phyloP scores from a whole-genome alignment of 768 basidiomycete genomes.

The Boletellus ananas region DNA sequence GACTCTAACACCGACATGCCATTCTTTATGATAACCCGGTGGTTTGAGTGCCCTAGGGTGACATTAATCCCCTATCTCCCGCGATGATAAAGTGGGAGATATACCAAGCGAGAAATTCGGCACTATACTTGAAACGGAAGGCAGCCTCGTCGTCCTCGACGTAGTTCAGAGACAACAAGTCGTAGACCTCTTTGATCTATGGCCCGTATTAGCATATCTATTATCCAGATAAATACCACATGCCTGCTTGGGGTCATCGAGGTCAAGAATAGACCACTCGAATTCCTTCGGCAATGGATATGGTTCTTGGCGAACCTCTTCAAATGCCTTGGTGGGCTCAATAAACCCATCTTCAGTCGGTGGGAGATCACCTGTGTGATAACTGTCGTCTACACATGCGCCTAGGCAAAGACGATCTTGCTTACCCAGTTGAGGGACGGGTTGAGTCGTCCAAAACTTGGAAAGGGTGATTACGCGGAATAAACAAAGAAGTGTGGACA shows the following conservation, averaged over 20 bases:
- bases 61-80: neutral
- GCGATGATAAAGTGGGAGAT: slow-evolving; percentile 8
- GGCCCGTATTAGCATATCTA: slow-evolving; percentile 1
- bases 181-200: slow-evolving; percentile 88
- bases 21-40: slow-evolving; percentile 89
- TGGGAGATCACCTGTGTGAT: slow-evolving; percentile 51
- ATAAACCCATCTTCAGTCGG: slow-evolving; percentile 82
- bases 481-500: neutral
- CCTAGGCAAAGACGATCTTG: neutral
- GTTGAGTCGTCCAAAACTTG: slow-evolving; percentile 97
- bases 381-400: neutral
- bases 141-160: slow-evolving; percentile 95
- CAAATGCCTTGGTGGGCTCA: slow-evolving; percentile 70
- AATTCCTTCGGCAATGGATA: slow-evolving; percentile 89
- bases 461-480: slow-evolving; percentile 5
- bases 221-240: neutral
- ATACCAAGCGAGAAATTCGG: slow-evolving; percentile 91
- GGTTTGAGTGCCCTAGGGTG: slow-evolving; percentile 82
- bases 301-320: slow-evolving; percentile 84
- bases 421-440: slow-evolving; percentile 84
- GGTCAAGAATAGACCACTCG: slow-evolving; percentile 83
- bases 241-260: slow-evolving; percentile 73
- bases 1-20: slow-evolving; percentile 95
- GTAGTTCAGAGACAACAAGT: slow-evolving; percentile 88
- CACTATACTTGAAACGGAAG: slow-evolving; percentile 95